These are phyloP conservation scores for Detonula confervacea DNA, from an alignment of 352 stramenopile species.

Conservation along the genomic window DNA sequence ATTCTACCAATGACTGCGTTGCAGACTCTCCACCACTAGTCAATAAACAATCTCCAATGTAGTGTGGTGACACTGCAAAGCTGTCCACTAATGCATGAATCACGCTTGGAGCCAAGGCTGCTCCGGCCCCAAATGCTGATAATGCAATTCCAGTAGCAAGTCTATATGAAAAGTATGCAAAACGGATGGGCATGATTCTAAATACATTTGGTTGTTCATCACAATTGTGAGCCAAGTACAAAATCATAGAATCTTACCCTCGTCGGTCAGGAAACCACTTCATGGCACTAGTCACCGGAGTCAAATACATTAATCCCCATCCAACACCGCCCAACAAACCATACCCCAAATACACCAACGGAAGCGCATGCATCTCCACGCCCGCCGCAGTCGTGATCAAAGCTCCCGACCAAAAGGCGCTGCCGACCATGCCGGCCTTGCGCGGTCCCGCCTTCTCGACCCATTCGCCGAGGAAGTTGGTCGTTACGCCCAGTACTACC, in stretches of 20 bases:
- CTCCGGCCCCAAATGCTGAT: conserved; percentile 77
- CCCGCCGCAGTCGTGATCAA: conserved; percentile 51
- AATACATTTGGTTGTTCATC: too few relatives aligned
- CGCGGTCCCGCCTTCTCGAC: conserved; percentile 70
- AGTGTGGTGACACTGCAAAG: conserved; percentile 72
- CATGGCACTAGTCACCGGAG: conserved; percentile 74
- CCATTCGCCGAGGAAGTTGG: conserved; percentile 62
- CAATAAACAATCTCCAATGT: conserved; percentile 53
- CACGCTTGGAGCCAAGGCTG: conserved; percentile 70
- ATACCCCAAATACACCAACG: conserved; percentile 78
- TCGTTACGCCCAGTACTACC: conserved; percentile 63
- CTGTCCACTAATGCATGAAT: conserved; percentile 67
- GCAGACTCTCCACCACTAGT: conserved; percentile 1
- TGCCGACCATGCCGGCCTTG: conserved; percentile 57
- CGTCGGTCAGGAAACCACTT: conserved; percentile 83
- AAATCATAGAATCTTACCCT: conserved; percentile 27
- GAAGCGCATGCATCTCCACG: conserved; percentile 60
- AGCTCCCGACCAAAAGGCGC: conserved; percentile 46
- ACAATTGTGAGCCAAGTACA: neutral
- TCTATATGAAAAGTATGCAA: neutral
- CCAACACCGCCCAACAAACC: conserved; percentile 69
- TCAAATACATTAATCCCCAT: conserved; percentile 79
- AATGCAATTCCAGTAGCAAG: conserved; percentile 80
- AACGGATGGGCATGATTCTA: neutral
- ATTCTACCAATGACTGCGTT: conserved; percentile 47